Evolutionary conservation across 1,284 basidiomycete genomes (phyloP), one percentile per base, ranked within the genome.

Genomic region (Ceraceosorus guamensis): DNA sequence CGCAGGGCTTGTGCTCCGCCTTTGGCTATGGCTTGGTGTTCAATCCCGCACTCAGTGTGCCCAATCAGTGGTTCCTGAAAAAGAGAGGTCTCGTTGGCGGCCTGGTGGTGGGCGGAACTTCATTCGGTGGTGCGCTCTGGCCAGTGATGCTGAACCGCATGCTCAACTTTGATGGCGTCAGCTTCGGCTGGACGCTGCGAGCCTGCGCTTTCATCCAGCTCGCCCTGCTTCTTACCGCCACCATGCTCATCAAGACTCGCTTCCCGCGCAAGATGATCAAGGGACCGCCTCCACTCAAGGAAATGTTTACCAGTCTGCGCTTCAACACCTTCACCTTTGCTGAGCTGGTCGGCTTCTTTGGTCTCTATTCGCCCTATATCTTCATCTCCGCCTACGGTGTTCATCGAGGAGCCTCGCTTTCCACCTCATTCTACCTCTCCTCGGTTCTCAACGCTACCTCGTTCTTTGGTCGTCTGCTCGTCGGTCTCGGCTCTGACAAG

Each of bases 161-260:
- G n/a, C 55, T 69, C 7, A 24, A 24, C 3, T 24, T 24, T 24
- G 32, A 53, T 11, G 14, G 18, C 3, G 46, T 63, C 18, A 63
- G 66, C 1, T 69, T 66, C 45, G 10, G 55, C 14, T 63, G 61
- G 66, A 68, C 67, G 5, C 45, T 69, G n/a, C 46, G 67, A 3
- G 47, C 53, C 14, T 66, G 52, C 52, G 57, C 58, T 10, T 41
- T 63, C 16, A 39, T 66, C 7, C 60, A 65, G 48, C 41, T 67
- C 32, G 24, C 65, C 24, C 3, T 24, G 24, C 24, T 24, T 24
- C 24, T 24, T 14, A 32, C 49, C 7, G 64, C 64, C 11, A 48
- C 58, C 1, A 11, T 55, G 13, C 55, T 54, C n/a, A n/a, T 65
- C 1, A 16, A 13, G 0, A 56, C 65, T 1, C 46, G 58, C 46